phyloP scores from a whole-genome alignment of 306 rosid genomes.

The Rosa lucieae region DNA sequence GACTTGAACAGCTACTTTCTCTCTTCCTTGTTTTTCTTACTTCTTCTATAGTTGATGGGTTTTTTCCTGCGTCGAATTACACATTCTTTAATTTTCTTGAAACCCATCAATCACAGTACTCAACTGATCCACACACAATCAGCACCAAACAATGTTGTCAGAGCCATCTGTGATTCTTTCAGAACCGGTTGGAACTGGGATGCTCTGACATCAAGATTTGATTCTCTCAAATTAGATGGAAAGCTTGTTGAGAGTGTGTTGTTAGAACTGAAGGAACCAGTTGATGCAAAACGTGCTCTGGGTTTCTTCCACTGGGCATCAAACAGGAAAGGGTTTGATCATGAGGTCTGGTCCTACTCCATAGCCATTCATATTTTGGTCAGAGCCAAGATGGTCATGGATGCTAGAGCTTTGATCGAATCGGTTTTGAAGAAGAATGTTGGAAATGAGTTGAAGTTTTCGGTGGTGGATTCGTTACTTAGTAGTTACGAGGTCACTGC shows the following conservation, averaged over 20 bases:
- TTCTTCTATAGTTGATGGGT: not conserved
- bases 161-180: slow-evolving; percentile 45
- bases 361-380: slow-evolving; percentile 54
- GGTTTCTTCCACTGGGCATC: slow-evolving; percentile 82
- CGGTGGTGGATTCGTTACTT: slow-evolving; percentile 54
- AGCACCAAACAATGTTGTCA: slow-evolving; percentile 5
- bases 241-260: slow-evolving; percentile 45
- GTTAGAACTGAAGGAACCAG: slow-evolving; percentile 49
- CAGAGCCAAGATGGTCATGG: slow-evolving; percentile 46
- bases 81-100: not conserved
- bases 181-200: slow-evolving; percentile 61
- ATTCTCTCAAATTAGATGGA: slow-evolving; percentile 34
- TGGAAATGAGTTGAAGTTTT: slow-evolving; percentile 15
- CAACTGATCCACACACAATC: slow-evolving; percentile 28
- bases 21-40: not conserved
- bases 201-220: slow-evolving; percentile 39
- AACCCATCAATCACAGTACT: slow-evolving; percentile 13
- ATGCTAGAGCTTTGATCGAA: slow-evolving; percentile 64
- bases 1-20: too few relatives aligned
- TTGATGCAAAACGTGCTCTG: slow-evolving; percentile 65
- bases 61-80: slow-evolving; percentile 13
- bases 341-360: slow-evolving; percentile 50
- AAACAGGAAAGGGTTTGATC: slow-evolving; percentile 40
- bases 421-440: slow-evolving; percentile 38
- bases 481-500: slow-evolving; percentile 35